phyloP scores from a whole-genome alignment of 495 filamentous ascomycete genomes.

The Staphylotrichum tortipilum region DNA sequence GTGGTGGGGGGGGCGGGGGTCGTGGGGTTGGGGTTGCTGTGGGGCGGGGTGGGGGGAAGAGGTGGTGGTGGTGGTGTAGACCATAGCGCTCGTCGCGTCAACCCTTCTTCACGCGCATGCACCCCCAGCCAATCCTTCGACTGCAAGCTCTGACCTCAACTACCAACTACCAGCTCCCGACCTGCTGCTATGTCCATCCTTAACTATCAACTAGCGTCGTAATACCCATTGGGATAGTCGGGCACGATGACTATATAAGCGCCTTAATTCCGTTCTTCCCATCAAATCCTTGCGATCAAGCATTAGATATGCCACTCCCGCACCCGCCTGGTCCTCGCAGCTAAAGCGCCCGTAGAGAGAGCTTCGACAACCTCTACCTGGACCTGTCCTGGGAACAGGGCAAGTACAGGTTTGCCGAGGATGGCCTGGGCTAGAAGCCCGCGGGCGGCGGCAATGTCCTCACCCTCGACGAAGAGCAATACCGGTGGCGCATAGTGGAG shows the following conservation, averaged over 20 bases:
- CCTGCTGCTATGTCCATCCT: background rate
- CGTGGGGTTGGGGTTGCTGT: no score
- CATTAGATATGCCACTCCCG: no score
- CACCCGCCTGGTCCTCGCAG: no score
- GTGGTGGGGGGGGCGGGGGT: no score
- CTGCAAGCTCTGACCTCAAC: no score
- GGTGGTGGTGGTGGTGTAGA: no score
- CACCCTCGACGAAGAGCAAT: slow-evolving; percentile 74
- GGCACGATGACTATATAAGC: slow-evolving; percentile 2
- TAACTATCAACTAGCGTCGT: background rate
- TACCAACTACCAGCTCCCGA: background rate
- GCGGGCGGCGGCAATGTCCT: slow-evolving; percentile 79
- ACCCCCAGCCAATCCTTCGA: no score
- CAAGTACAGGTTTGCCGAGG: slow-evolving; percentile 88
- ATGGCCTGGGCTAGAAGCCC: slow-evolving; percentile 90
- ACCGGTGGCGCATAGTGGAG: slow-evolving; percentile 89
- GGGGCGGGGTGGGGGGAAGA: no score
- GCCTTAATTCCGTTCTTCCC: no score
- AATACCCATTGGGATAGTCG: background rate
- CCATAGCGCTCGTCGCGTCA: slow-evolving; percentile 12
- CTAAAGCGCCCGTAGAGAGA: slow-evolving; percentile 48
- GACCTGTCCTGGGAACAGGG: slow-evolving; percentile 85
- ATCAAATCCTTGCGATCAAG: no score
- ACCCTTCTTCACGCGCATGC: background rate
- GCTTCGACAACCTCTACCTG: slow-evolving; percentile 91